Evolutionary conservation across 148 eudicot species (phyloP), one percentile per base, ranked within the genome.

Genomic region (Fallopia convolvulus): DNA sequence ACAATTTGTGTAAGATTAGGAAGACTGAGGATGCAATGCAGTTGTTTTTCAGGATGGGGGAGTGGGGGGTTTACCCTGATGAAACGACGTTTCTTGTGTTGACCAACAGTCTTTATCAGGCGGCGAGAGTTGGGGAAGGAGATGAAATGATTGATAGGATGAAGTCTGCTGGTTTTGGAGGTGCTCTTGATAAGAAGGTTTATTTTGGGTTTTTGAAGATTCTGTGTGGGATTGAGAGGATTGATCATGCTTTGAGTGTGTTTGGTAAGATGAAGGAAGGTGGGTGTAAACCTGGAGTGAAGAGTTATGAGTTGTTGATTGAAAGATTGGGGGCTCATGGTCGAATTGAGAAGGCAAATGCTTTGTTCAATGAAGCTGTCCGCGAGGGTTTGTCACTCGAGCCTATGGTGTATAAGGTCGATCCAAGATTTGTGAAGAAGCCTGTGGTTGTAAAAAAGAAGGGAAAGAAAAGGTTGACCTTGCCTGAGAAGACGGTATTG

Each of bases 71-170:
- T 86, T 75, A 76, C 65, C 94, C 97, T 2, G 86, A 92, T 84
- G 94, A 86, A 1, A 86, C 84, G 0, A 93, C 94, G 2, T 91
- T 88, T 83, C 87, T 93, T 85, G 86, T 89, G 20, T 68, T 95
- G 26, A 91, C 86, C 14, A 87, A 78, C 86, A 93, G 99, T 80
- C 79, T 95, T 77, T 93, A 91, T 85, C 97, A 93, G 86, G 97
- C 97, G 65, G 98, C 93, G 0, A 89, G 98, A 83, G 63, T 90
- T 41, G 97, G 93, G 5, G 99, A 95, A 74, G 99, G 98, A 14
- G 98, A 91, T 75, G 97, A 90, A 76, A 91, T 95, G 97, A 87
- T 95, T 80, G 98, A 91, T 80, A 81, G 87, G 80, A 90, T 93
- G 97, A 95, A 90, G 77, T 95, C 98, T 42, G 87, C 90, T 0